A percentile compares a stretch with the other conserved stretches of the same genome.
Evolutionary conservation across 2,329 filamentous ascomycete species (phyloP).

Genomic region (Plenodomus biglobosus): DNA sequence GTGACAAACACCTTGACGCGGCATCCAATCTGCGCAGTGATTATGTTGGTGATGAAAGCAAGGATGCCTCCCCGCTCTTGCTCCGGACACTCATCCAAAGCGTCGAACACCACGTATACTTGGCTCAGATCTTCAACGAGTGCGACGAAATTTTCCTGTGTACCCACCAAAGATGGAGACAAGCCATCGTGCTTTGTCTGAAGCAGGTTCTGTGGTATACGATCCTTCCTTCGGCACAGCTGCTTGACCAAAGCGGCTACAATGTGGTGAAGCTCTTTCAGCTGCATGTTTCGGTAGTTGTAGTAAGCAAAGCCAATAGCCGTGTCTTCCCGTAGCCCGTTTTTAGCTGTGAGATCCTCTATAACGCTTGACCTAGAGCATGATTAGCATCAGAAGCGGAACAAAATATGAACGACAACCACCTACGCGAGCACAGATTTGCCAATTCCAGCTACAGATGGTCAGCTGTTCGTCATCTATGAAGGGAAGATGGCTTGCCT

Average conservation of each 20-base stretch:
- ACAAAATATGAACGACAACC: background rate
- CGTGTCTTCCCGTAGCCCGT: slow-evolving; percentile 9
- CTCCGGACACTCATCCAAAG: slow-evolving; percentile 19
- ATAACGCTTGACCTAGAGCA: slow-evolving; percentile 20
- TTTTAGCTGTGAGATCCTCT: slow-evolving; percentile 18
- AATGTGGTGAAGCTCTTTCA: slow-evolving; percentile 5
- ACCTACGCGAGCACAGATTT: slow-evolving; percentile 25
- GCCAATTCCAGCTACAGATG: slow-evolving; percentile 22
- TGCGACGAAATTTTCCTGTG: slow-evolving; percentile 9
- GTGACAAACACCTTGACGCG: slow-evolving; percentile 22
- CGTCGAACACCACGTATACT: slow-evolving; percentile 15
- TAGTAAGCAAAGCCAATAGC: slow-evolving; percentile 25
- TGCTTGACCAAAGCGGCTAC: slow-evolving; percentile 15
- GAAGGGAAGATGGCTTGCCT: background rate
- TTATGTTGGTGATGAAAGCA: slow-evolving; percentile 9
- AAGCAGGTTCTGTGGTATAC: slow-evolving; percentile 9
- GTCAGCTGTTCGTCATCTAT: slow-evolving; percentile 5
- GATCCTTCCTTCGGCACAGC: slow-evolving; percentile 8
- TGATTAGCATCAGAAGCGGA: too few species aligned
- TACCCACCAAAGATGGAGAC: slow-evolving; percentile 10
- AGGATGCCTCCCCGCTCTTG: slow-evolving; percentile 5
- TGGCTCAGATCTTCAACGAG: slow-evolving; percentile 6
- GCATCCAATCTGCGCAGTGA: slow-evolving; percentile 5
- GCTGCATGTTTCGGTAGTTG: slow-evolving; percentile 15
- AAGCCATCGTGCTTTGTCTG: slow-evolving; percentile 9